A percentile compares a stretch with the other conserved stretches of the same genome.
phyloP scores from a whole-genome alignment of 192 early-diverging fungal genomes.

The Coemansia sp. region DNA sequence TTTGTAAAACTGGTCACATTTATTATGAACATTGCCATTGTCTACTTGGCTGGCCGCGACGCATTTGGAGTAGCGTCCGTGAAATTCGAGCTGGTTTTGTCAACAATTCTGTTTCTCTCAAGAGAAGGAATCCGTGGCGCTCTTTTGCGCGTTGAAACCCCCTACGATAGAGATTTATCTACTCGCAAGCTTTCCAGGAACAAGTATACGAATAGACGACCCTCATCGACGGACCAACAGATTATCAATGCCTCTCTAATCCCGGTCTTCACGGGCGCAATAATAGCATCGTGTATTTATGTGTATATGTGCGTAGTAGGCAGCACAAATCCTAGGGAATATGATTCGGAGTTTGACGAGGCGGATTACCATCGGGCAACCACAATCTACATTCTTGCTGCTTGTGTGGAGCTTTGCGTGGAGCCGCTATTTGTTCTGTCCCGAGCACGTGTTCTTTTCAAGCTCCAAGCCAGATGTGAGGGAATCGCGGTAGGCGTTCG shows the following conservation, averaged over 20 bases:
- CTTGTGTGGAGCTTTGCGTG: conserved; percentile 76
- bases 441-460: conserved; percentile 72
- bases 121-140: conserved; percentile 79
- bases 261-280: conserved; percentile 53
- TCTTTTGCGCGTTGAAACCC: conserved; percentile 59
- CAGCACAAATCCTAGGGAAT: conserved; percentile 11
- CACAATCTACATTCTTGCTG: conserved; percentile 70
- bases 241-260: conserved; percentile 47
- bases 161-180: conserved; percentile 6
- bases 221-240: conserved; percentile 24
- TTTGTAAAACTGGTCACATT: conserved; percentile 81
- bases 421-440: conserved; percentile 88
- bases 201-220: conserved; percentile 8
- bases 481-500: conserved; percentile 75
- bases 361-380: conserved; percentile 63
- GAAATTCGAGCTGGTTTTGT: conserved; percentile 80
- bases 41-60: conserved; percentile 69
- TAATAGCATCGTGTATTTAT: conserved; percentile 59
- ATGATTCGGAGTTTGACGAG: not conserved
- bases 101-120: conserved; percentile 92
- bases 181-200: not conserved
- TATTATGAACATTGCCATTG: conserved; percentile 74
- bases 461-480: conserved; percentile 79
- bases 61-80: conserved; percentile 85
- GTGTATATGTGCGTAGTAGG: conserved; percentile 7